Base-by-base conservation (phyloP, 768 basidiomycete genomes). In the Lentinula raphanica region DNA sequence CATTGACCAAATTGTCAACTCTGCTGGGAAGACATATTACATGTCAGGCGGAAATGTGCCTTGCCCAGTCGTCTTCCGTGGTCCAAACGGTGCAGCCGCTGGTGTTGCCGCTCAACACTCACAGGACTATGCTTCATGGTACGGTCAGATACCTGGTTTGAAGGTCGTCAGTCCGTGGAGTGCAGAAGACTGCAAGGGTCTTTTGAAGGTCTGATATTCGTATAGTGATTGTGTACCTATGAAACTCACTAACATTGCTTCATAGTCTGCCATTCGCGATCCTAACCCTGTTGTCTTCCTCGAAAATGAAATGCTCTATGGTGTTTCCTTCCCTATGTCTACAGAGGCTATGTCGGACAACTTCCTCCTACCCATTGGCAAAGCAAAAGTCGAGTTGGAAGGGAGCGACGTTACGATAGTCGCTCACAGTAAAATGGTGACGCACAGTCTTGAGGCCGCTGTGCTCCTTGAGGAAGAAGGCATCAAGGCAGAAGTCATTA, bases 1-100 rank as follows among this genome's bases (percentile, higher is more conserved):
- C 59, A 98, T 99, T 72, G 97, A 99, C 77, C 97, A 99, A 69
- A 99, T 99, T 62, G 94, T 99, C 74, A 99, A 99, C 83, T 98
- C 97, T n/a, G 97, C 90, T 57, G 97, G 93, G 60, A 99, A 98
- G 81, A 99, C 97, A 3, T 95, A 98, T 76, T 99, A 99, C 84
- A 99, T 99, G 97, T 98, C 97, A 38, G 97, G 97, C 59, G 97
- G 97, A 63, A 98, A 94, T 68, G 95, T 98, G 17, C 92, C 94
- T 11, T 98, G 96, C 78, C 94, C 97, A 23, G 92, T 99, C 62
- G 96, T 98, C 56, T 99, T 99, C 88, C 93, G 97, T 76, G 97
- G 97, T 54, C 97, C 97, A 61, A 99, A 99, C 72, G 97, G 97
- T 71, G 97, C 97, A 50, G 97, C 97, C 49, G 74, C 95, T 51